A percentile compares a stretch with the other conserved stretches of the same genome.
Evolutionary conservation across 805 yeast species (phyloP).

Genomic region (Ascoidea asiatica): DNA sequence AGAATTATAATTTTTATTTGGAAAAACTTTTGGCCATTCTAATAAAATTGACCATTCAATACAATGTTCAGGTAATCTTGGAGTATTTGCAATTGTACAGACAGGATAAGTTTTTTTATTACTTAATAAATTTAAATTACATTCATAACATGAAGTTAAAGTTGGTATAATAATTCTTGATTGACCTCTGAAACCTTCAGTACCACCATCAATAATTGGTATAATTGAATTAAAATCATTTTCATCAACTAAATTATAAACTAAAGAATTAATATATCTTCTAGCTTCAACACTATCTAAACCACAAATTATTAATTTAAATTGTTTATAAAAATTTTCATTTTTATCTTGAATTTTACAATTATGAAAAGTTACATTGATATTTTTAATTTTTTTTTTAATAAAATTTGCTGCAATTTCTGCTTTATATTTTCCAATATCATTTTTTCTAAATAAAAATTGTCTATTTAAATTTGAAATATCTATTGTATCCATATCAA

Average conservation of each 20-base stretch:
- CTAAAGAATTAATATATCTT: conserved; percentile 68
- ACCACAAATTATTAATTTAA: conserved; percentile 71
- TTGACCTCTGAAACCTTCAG: conserved; percentile 91
- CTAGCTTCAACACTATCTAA: conserved; percentile 84
- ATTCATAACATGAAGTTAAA: conserved; percentile 82
- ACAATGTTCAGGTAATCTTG: conserved; percentile 90
- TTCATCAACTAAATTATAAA: conserved; percentile 49
- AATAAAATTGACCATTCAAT: conserved; percentile 78
- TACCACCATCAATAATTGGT: conserved; percentile 86
- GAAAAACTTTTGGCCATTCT: conserved; percentile 50
- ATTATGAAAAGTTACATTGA: conserved; percentile 42
- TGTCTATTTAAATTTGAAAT: conserved; percentile 67
- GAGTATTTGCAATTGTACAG: conserved; percentile 90
- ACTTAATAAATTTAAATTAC: conserved; percentile 67
- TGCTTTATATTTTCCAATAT: conserved; percentile 58
- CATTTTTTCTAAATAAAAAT: conserved; percentile 46
- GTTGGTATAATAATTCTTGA: conserved; percentile 79
- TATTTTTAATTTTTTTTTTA: conserved; percentile 27
- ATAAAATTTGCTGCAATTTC: conserved; percentile 50
- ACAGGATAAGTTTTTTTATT: conserved; percentile 63
- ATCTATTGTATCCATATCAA: conserved; percentile 78
- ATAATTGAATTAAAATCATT: conserved; percentile 34
- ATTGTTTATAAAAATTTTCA: conserved; percentile 48
- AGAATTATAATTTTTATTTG: conserved; percentile 41
- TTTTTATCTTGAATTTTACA: conserved; percentile 55